These are phyloP conservation scores for Triticum aestivum DNA, from an alignment of 176 grass and related monocot genomes.

Conservation along the genomic window IWGSC_CS_RefSeq_v2.1 NC_057794.1:567611021-567611520, in stretches of 20 bases:
- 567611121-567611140: conserved; percentile 32
- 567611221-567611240: conserved; percentile 80
- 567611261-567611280: conserved; percentile 76
- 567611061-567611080: background rate
- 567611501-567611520: conserved; percentile 45
- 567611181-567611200: conserved; percentile 56
- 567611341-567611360: conserved; percentile 81
- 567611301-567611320: conserved; percentile 64
- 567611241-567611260: conserved; percentile 75
- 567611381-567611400: conserved; percentile 92
- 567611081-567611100: background rate
- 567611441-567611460: conserved; percentile 73
- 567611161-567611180: conserved; percentile 60
- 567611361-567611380: conserved; percentile 63
- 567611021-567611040: background rate
- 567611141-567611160: conserved; percentile 40
- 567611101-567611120: conserved; percentile 38
- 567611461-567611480: conserved; percentile 85
- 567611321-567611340: conserved; percentile 63
- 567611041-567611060: background rate
- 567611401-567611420: conserved; percentile 96
- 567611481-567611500: conserved; percentile 76
- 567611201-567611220: conserved; percentile 82
- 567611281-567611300: conserved; percentile 69
- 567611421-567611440: conserved; percentile 81